A percentile compares a stretch with the other conserved stretches of the same genome.
Conservation (phyloP, 495 filamentous ascomycete species). For the Apiosordaria backusii region DNA sequence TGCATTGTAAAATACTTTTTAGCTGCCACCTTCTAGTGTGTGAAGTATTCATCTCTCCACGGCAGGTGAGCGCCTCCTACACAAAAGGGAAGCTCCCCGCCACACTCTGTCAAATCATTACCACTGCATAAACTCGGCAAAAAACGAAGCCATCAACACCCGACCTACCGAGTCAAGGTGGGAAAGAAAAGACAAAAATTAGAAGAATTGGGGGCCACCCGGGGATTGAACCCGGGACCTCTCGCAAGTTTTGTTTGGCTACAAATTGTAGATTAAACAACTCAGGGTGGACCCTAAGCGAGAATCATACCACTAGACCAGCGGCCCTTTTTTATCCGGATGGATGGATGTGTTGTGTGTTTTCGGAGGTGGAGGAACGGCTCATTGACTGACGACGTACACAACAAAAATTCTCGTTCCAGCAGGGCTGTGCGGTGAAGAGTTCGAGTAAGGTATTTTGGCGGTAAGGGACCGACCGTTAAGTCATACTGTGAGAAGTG, state of each 20-base stretch:
- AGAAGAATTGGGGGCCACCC: slow-evolving; percentile 1
- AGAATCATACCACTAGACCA: slow-evolving; percentile 7
- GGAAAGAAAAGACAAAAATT: not conserved
- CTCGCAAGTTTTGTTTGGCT: not conserved
- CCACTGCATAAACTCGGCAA: no score
- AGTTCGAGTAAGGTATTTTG: no score
- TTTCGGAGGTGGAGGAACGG: not conserved
- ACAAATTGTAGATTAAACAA: not conserved
- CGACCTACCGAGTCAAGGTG: not conserved
- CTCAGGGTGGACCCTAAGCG: slow-evolving; percentile 5
- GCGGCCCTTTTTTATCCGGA: not conserved
- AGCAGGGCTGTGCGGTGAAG: no score
- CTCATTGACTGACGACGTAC: no score
- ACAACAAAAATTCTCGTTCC: no score
- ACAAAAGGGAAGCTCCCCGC: no score
- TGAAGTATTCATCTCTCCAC: not conserved
- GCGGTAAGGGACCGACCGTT: no score
- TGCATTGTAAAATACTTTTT: not conserved
- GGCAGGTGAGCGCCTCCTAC: no score
- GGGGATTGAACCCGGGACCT: slow-evolving; percentile 5
- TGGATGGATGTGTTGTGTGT: not conserved
- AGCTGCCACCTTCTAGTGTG: not conserved
- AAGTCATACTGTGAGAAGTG: no score
- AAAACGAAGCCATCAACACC: not conserved
- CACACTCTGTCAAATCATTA: no score